Conservation (phyloP, 2,329 filamentous ascomycete genomes). For the Epichloe uncinata region DNA sequence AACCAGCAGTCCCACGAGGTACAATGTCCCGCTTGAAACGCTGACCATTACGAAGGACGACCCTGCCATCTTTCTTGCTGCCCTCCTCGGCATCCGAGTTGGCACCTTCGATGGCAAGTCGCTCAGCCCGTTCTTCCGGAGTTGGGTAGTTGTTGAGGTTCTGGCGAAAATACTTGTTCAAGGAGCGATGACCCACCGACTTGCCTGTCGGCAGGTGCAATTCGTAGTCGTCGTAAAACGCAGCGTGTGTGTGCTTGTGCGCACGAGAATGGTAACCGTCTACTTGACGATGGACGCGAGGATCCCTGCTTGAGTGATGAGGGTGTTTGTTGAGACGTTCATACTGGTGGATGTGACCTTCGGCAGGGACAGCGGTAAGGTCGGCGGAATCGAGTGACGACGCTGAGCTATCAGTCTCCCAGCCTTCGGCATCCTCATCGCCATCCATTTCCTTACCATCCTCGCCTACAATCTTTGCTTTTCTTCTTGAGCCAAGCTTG, state of each 20-base stretch:
- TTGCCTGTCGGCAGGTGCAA: conserved; percentile 84
- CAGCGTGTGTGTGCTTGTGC: conserved; percentile 58
- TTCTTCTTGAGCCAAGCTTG: conserved; percentile 53
- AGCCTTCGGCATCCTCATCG: conserved; percentile 56
- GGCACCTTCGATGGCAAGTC: conserved; percentile 44
- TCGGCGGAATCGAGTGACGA: conserved; percentile 82
- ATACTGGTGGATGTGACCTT: conserved; percentile 57
- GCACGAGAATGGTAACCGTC: conserved; percentile 76
- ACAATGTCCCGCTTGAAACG: conserved; percentile 41
- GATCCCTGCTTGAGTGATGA: conserved; percentile 61
- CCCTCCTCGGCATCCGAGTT: conserved; percentile 21
- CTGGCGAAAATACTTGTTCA: conserved; percentile 82
- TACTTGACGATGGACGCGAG: conserved; percentile 57
- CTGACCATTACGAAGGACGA: conserved; percentile 6
- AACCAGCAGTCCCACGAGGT: conserved; percentile 59
- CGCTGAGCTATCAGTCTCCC: conserved; percentile 90
- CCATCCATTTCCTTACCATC: conserved; percentile 39
- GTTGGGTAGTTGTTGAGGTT: conserved; percentile 79
- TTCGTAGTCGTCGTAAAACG: conserved; percentile 87
- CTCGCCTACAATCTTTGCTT: conserved; percentile 35
- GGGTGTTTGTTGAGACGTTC: conserved; percentile 58
- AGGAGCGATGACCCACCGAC: conserved; percentile 76
- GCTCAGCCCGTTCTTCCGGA: conserved; percentile 58
- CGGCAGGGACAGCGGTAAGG: conserved; percentile 64
- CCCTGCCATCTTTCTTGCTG: conserved; percentile 14